Conservation (phyloP, 768 basidiomycete genomes). For the Tremella fuciformis region DNA sequence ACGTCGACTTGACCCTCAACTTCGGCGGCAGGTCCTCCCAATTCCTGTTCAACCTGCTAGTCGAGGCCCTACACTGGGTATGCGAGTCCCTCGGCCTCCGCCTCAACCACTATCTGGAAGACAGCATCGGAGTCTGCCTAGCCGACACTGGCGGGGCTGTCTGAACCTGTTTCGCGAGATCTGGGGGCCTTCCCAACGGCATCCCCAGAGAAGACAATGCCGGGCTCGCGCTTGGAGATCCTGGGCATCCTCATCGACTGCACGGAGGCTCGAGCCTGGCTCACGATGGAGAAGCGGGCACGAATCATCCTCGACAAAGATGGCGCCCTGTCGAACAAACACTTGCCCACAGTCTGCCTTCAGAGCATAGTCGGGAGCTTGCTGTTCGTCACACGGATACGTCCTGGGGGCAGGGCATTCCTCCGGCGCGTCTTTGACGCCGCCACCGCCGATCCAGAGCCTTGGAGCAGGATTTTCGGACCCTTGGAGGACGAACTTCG, state of each 20-base stretch:
- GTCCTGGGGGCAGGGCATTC: too few relatives aligned
- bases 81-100: conserved; percentile 7
- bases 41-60: conserved; percentile 55
- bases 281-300: too few relatives aligned
- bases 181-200: neutral
- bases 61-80: too few relatives aligned
- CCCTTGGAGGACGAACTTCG: too few relatives aligned
- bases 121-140: conserved; percentile 13
- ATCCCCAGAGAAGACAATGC: neutral
- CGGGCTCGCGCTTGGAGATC: neutral
- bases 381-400: too few relatives aligned
- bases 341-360: too few relatives aligned
- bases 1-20: conserved; percentile 47
- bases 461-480: too few relatives aligned
- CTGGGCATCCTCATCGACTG: conserved; percentile 1
- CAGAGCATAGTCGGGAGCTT: too few relatives aligned
- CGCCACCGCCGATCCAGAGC: too few relatives aligned
- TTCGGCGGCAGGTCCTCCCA: conserved; percentile 52
- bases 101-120: conserved; percentile 14
- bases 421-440: too few relatives aligned
- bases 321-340: too few relatives aligned
- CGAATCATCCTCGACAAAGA: too few relatives aligned
- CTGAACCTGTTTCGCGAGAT: neutral
- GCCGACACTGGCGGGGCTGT: conserved; percentile 42
- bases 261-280: neutral